Conservation (phyloP, 2,329 filamentous ascomycete species). For the Rutstroemia sp. region DNA sequence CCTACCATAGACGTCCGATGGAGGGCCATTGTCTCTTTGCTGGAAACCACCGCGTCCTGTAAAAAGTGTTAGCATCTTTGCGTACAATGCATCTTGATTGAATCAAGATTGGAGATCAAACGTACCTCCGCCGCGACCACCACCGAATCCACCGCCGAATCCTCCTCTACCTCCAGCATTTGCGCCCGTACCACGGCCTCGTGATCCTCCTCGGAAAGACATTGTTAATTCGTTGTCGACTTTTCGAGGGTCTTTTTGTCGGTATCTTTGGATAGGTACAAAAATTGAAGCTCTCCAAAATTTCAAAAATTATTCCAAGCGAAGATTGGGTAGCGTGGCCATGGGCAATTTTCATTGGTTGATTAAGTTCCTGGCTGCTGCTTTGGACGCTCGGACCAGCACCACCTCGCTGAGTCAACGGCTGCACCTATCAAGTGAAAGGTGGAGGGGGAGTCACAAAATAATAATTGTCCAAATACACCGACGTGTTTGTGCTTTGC, state of each 20-base stretch:
- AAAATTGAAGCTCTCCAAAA: slow-evolving; percentile 13
- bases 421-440: neutral
- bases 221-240: slow-evolving; percentile 18
- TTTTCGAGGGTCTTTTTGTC: slow-evolving; percentile 31
- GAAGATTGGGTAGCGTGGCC: slow-evolving; percentile 7
- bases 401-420: neutral
- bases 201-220: slow-evolving; percentile 50
- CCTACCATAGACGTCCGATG: slow-evolving; percentile 51
- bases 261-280: slow-evolving; percentile 25
- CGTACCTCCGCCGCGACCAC: slow-evolving; percentile 37
- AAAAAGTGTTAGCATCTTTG: slow-evolving; percentile 17
- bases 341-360: slow-evolving; percentile 4
- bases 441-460: slow-evolving; percentile 3
- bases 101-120: slow-evolving; percentile 25
- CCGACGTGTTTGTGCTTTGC: neutral
- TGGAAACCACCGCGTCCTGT: slow-evolving; percentile 56
- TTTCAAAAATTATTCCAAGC: slow-evolving; percentile 11
- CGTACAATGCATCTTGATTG: slow-evolving; percentile 6
- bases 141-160: slow-evolving; percentile 25
- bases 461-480: neutral
- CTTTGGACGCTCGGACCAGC: neutral
- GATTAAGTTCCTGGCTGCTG: neutral
- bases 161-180: slow-evolving; percentile 38
- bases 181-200: slow-evolving; percentile 40
- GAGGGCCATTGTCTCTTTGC: slow-evolving; percentile 53